Evolutionary conservation across 768 basidiomycete genomes (phyloP), one percentile per base, ranked within the genome.

Genomic region (Gyrodon lividus): DNA sequence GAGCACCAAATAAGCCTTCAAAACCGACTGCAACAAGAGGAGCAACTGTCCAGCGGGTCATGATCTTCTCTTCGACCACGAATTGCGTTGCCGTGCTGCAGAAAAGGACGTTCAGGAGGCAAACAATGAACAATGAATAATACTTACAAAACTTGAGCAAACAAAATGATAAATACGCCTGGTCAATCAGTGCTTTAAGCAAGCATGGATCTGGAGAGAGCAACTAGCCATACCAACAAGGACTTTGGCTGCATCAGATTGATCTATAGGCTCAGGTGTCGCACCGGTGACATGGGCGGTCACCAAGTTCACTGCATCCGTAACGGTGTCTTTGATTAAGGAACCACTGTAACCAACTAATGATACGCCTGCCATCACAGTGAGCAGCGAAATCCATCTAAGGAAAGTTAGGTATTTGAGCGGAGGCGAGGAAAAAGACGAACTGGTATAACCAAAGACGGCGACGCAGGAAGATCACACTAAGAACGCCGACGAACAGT

Each of bases 31-130:
- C 95, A 51, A 93, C 82, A 33, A 98, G 79, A 13, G 97, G 96
- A 41, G 84, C 82, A 35, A 98, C 87, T 30, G 83, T 77, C 74
- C 96, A 95, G 43, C 80, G 81, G 63, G 82, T 75, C 87, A 98
- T 86, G 60, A 98, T 94, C 75, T 90, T 95, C 73, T 98, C 96
- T 77, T 98, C 97, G 14, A 97, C 79, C 40, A 98, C 95, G 65
- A 95, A 95, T 67, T 95, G 93, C 9, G 84, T 82, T 49, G 93
- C 93, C 24, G 91, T 89, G 74, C 91, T 94, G 51, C 41, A 57
- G 55, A 52, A 34, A n/a, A 51, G 34, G 33, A 54, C 20, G 8
- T 1, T 57, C 3, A 52, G 31, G 12, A 41, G 43, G 44, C 2
- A 23, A 46, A 20, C 35, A 39, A 24, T 3, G 9, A 10, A 42